phyloP scores from a whole-genome alignment of 352 stramenopile species.

The Phytophthora palmivora region DNA sequence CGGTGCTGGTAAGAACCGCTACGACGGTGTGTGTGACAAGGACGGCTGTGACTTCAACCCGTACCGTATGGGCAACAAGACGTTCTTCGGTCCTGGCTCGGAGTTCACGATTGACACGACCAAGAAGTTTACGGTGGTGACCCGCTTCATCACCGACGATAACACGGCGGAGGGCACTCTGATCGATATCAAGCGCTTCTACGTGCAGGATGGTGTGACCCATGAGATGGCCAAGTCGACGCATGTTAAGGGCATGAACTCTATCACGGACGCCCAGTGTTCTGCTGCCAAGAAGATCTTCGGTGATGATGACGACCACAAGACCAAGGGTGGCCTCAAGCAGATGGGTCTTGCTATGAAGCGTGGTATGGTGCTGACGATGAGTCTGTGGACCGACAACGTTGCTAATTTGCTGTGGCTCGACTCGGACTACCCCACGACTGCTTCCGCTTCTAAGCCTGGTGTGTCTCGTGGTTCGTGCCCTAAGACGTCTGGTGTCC shows the following conservation, averaged over 20 bases:
- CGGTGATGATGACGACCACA: slow-evolving; percentile 61
- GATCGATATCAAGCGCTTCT: slow-evolving; percentile 28
- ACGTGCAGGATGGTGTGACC: slow-evolving; percentile 25
- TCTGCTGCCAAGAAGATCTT: slow-evolving; percentile 33
- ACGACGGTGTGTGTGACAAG: slow-evolving; percentile 38
- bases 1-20: slow-evolving; percentile 12
- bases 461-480: slow-evolving; percentile 62
- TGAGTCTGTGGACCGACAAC: slow-evolving; percentile 74
- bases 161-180: slow-evolving; percentile 24
- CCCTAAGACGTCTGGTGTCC: slow-evolving; percentile 43
- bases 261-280: slow-evolving; percentile 28
- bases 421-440: slow-evolving; percentile 57
- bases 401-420: slow-evolving; percentile 66
- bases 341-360: slow-evolving; percentile 54
- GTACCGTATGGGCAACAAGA: slow-evolving; percentile 38
- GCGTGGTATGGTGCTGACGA: slow-evolving; percentile 63
- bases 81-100: slow-evolving; percentile 32
- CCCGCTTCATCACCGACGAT: slow-evolving; percentile 35
- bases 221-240: slow-evolving; percentile 24
- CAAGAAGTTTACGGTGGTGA: slow-evolving; percentile 34
- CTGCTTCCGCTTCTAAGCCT: slow-evolving; percentile 37
- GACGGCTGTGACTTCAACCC: slow-evolving; percentile 38
- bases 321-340: slow-evolving; percentile 33
- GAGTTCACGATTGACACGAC: slow-evolving; percentile 32
- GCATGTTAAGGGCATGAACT: slow-evolving; percentile 26